These are phyloP conservation scores for Starmerella kuoi DNA, from an alignment of 805 yeast genomes.

Conservation along the genomic window DNA sequence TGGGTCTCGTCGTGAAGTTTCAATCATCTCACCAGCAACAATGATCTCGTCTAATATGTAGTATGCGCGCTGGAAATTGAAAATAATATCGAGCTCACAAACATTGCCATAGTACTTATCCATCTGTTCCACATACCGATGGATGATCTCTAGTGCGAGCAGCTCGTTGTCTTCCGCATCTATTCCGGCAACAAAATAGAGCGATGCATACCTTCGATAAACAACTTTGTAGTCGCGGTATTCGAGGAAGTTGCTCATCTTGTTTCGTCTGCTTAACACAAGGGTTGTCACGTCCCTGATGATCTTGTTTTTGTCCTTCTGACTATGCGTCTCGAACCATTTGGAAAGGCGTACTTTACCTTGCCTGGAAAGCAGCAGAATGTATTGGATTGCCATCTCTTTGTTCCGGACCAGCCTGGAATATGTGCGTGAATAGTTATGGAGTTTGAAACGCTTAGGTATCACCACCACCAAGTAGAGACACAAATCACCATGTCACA, in stretches of 20 bases:
- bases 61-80: conserved; percentile 89
- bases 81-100: conserved; percentile 90
- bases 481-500: too few relatives aligned
- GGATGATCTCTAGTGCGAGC: conserved; percentile 72
- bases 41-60: conserved; percentile 81
- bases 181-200: conserved; percentile 80
- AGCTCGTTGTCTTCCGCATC: conserved; percentile 78
- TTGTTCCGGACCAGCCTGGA: too few relatives aligned
- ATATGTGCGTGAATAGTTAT: too few relatives aligned
- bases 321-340: conserved; percentile 81
- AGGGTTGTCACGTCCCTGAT: conserved; percentile 77
- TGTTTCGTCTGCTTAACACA: conserved; percentile 72
- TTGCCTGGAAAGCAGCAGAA: conserved; percentile 77
- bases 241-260: conserved; percentile 91
- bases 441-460: too few relatives aligned
- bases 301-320: conserved; percentile 73
- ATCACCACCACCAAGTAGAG: too few relatives aligned
- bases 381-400: conserved; percentile 61
- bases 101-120: conserved; percentile 92
- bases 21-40: conserved; percentile 79
- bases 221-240: conserved; percentile 75
- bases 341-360: conserved; percentile 88
- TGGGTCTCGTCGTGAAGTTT: conserved; percentile 69
- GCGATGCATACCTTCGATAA: conserved; percentile 84
- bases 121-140: conserved; percentile 92